Evolutionary conservation across 441 rosid genomes (phyloP), one percentile per base, ranked within the genome.

Genomic region (Manihot esculenta): DNA sequence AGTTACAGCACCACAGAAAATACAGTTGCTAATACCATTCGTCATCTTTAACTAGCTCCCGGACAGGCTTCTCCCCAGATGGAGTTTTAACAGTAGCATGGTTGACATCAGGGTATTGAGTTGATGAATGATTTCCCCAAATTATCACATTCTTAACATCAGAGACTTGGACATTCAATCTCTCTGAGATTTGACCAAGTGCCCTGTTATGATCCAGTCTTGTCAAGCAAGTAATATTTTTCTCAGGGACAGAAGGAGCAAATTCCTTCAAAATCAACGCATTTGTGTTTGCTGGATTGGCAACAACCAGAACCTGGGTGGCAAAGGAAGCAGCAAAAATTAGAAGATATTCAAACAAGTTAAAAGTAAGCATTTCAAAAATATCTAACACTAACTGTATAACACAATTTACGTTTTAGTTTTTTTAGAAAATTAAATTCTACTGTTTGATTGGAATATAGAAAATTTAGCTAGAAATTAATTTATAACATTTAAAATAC

Each of bases 151-250:
- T 92, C 79, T 92, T 92, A 66, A 94, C 99, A 78, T 85, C 90
- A 76, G 80, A 85, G 1, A 88, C 97, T 21, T 78, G 91, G 58
- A 92, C 90, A 69, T 83, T 87, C 67, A 90, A 69, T 75, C 83
- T 90, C 84, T 88, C 94, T 0, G 97, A 88, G 78, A 90, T 78
- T 76, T 90, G 97, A 64, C 97, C 94, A 77, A 92, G 76, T 13
- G 97, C 97, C 90, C 99, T 84, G 84, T 89, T 94, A 76, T 84
- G 97, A 78, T 94, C 96, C 58, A 88, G 78, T 76, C 97, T 86
- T 10, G 97, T 92, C 84, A 94, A 77, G 77, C 97, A 90, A 53
- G 93, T 84, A 81, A 90, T 90, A 80, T 92, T 90, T 66, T 87
- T 87, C 65, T 83, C 88, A 13, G 97, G 92, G 78, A 94, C 86